Evolutionary conservation across 1,139 yeast genomes (phyloP), one percentile per base, ranked within the genome.

Genomic region (Candida labiduridarum): DNA sequence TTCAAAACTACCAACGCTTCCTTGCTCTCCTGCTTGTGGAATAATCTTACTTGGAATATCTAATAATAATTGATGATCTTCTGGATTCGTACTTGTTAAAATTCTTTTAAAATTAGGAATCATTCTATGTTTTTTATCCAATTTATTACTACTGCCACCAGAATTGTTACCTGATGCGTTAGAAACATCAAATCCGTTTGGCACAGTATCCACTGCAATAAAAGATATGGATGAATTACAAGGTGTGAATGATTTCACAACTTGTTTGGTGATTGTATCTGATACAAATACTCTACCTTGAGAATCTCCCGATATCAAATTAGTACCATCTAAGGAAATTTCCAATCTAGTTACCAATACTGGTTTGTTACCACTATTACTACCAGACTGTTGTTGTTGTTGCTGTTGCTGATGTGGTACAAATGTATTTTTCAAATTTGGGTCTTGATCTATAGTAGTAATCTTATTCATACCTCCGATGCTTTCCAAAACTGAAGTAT

Each of bases 201-300:
- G 67, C 34, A 59, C 54, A 8, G 58, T 47, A n/a, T 51, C 45
- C 1, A 64, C 59, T 48, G 63, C 51, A 48, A 72, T 49, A 61
- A 56, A 56, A 56, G 74, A 58, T 56, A 74, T 63, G 53, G 78
- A 52, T 55, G 78, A 59, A 66, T 74, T 65, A 47, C 85, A 73
- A 22, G 84, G 81, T 49, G 85, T 83, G 55, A 87, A 75, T 25
- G 84, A 80, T 60, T 85, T 84, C 25, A 85, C 72, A 18, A 88
- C 84, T 69, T 94, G 98, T 60, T 83, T 82, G 1, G 97, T 86
- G 6, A 83, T 82, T 8, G 87, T 75, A 64, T 92, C 97, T 60
- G 88, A 79, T 0, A 86, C 79, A 47, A 80, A 79, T 1, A 89
- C 82, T 36, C 81, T 75, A 1, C 98, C 98, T 16, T 64, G 63